Evolutionary conservation across 345 rosid genomes (phyloP).

Genomic region (Lumnitzera racemosa): DNA sequence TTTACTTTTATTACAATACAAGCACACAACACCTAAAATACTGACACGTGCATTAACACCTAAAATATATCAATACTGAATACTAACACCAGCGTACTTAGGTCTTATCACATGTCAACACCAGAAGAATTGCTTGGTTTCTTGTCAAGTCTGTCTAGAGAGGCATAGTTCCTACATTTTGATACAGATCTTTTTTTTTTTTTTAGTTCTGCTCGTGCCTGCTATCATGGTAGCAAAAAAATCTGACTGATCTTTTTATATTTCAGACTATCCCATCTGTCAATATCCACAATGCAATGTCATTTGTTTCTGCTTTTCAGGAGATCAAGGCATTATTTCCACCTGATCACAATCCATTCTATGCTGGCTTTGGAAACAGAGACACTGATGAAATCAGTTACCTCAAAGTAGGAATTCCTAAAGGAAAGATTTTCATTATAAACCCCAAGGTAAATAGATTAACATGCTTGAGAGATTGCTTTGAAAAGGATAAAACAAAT

Average conservation of each 20-base stretch:
- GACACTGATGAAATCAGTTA: constrained; percentile 96
- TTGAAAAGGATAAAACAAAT: neutral
- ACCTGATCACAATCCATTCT: constrained; percentile 81
- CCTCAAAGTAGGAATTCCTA: constrained; percentile 93
- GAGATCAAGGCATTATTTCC: constrained; percentile 86
- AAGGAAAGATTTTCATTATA: constrained; percentile 85
- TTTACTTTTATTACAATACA: too few species aligned
- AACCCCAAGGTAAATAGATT: constrained; percentile 74
- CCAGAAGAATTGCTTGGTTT: too few species aligned
- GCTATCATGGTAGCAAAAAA: neutral
- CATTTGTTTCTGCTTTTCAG: constrained; percentile 29
- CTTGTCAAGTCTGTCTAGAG: too few species aligned
- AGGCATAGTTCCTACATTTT: too few species aligned
- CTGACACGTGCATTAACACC: too few species aligned
- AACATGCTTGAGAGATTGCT: constrained; percentile 1
- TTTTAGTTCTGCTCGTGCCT: too few species aligned
- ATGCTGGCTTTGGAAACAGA: constrained; percentile 99
- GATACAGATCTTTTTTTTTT: too few species aligned
- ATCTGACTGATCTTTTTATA: neutral
- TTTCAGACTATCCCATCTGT: neutral
- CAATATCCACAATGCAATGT: neutral
- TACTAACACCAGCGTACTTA: too few species aligned
- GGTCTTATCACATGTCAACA: too few species aligned
- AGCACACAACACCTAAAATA: too few species aligned
- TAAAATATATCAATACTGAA: too few species aligned